These are phyloP conservation scores for Penicillium maclennaniae DNA, from an alignment of 495 filamentous ascomycete species.

Conservation along the genomic window DNA sequence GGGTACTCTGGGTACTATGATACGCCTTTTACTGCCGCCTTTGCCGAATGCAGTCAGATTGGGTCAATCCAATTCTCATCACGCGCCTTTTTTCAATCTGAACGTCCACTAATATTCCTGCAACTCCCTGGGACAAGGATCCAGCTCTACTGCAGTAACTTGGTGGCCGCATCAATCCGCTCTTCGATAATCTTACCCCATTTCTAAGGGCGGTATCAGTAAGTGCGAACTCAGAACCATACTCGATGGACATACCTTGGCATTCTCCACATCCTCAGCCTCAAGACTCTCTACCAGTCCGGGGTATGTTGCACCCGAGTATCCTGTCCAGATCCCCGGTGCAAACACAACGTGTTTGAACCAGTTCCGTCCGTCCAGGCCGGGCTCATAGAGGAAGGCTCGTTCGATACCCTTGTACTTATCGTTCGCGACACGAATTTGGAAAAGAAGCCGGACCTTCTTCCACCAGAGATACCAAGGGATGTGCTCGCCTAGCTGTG, in stretches of 20 bases:
- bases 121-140: slow-evolving; percentile 1
- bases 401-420: slow-evolving; percentile 62
- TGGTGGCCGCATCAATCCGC: slow-evolving; percentile 35
- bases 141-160: slow-evolving; percentile 28
- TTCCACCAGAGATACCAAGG: slow-evolving; percentile 80
- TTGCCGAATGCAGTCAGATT: background rate
- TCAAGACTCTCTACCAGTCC: slow-evolving; percentile 60
- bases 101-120: background rate
- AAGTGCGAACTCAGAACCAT: background rate
- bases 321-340: slow-evolving; percentile 83
- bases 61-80: background rate
- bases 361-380: slow-evolving; percentile 57
- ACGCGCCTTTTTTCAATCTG: background rate
- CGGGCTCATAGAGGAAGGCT: slow-evolving; percentile 54
- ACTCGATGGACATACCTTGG: slow-evolving; percentile 30
- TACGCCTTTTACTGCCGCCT: background rate
- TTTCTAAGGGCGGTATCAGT: slow-evolving; percentile 31
- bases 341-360: slow-evolving; percentile 71
- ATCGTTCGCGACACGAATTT: slow-evolving; percentile 51
- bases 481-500: slow-evolving; percentile 46
- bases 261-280: slow-evolving; percentile 44
- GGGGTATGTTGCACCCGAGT: slow-evolving; percentile 69
- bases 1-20: background rate
- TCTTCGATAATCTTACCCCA: slow-evolving; percentile 43
- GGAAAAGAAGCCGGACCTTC: slow-evolving; percentile 57